Base-by-base conservation (phyloP, 164 flowering plant genomes). In the Vitis rupestris region DNA sequence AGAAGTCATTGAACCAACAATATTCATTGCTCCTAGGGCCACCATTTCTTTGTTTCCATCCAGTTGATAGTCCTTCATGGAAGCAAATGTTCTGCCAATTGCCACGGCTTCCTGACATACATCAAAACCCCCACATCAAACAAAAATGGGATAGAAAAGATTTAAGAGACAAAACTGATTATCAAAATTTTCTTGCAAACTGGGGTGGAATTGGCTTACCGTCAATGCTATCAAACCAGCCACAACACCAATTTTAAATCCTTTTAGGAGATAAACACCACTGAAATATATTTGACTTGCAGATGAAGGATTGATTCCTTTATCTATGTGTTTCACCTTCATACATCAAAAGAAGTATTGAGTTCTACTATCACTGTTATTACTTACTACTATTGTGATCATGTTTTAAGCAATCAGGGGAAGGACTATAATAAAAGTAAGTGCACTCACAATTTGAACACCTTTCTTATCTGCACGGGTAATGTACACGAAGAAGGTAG, bases 1-100 rank as follows among this genome's bases (percentile, higher is more conserved):
- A 31, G 97, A 94, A 61, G 96, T 89, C 89, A 92, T 79, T 49
- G 98, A 94, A 56, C 98, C 98, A 44, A 87, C 86, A 55, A 94
- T 49, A 66, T 94, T 92, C 98, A 94, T 94, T 17, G 89, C 67
- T 62, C 98, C 98, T 12, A 94, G 81, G 19, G 97, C 98, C 27
- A 92, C 87, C 98, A 94, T 94, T 84, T 94, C 98, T 83, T 89
- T 92, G 88, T 94, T 94, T 58, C 97, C 98, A 73, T 94, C 97
- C 29, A 94, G 10, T 63, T 83, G 87, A 68, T 94, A 94, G 74
- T 89, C 97, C 71, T 92, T 92, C 91, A 84, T 84, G 57, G 88
- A 61, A 71, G 98, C 96, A 84, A 94, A 92, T 59, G 97, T 91
- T 80, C 98, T 86, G 70, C 93, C 98, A 55, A 94, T 92, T 13